phyloP scores from a whole-genome alignment of 495 filamentous ascomycete genomes.

The Cercophora newfieldiana region DNA sequence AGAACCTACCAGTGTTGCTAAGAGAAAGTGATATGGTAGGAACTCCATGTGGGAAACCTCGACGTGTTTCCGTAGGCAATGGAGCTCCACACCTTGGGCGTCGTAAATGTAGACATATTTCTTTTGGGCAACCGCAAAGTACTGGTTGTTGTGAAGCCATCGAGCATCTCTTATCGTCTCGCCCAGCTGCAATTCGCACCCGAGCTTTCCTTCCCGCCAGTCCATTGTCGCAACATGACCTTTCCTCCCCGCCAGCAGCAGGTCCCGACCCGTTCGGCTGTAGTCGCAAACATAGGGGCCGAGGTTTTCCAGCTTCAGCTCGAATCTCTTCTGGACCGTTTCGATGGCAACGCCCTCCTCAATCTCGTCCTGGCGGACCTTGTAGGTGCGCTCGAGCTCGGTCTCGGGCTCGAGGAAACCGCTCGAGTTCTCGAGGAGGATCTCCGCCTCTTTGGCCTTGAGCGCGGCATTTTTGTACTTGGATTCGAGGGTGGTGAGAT shows the following conservation, averaged over 20 bases:
- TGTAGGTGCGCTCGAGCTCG: conserved; percentile 88
- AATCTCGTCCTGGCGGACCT: conserved; percentile 88
- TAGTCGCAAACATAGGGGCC: conserved; percentile 89
- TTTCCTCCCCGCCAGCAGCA: conserved; percentile 84
- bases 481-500: conserved; percentile 71
- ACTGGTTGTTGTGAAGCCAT: conserved; percentile 96
- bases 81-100: conserved; percentile 80
- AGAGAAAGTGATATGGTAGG: conserved; percentile 91
- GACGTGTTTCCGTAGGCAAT: conserved; percentile 83
- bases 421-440: conserved; percentile 81
- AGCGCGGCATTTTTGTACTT: conserved; percentile 80
- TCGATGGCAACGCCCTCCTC: conserved; percentile 69
- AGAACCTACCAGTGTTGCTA: conserved; percentile 73
- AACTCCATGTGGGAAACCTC: conserved; percentile 97
- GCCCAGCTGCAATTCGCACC: conserved; percentile 83
- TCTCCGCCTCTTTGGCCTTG: conserved; percentile 90
- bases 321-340: conserved; percentile 88
- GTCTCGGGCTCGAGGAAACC: conserved; percentile 88
- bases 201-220: conserved; percentile 88
- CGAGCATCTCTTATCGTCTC: conserved; percentile 87
- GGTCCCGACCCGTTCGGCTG: conserved; percentile 79
- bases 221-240: conserved; percentile 97
- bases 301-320: conserved; percentile 76
- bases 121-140: conserved; percentile 97
- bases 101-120: conserved; percentile 94